Evolutionary conservation across 2,329 filamentous ascomycete species (phyloP).

Genomic region (Hawksworthiomyces lignivorus): DNA sequence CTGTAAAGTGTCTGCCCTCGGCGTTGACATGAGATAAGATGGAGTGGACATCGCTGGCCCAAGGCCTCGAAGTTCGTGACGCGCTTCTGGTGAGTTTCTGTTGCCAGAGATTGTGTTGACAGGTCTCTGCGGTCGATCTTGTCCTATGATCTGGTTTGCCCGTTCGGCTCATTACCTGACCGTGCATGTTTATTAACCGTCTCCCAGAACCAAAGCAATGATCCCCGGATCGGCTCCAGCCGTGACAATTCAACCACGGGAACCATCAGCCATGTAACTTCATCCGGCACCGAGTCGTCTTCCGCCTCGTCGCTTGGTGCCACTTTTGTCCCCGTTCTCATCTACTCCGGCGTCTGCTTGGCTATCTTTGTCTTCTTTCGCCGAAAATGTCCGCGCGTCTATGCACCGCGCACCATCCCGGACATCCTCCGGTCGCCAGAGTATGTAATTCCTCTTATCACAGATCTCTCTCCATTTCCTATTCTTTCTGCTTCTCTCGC

Average conservation of each 20-base stretch:
- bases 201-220: constrained; percentile 24
- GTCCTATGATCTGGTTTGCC: too few relatives aligned
- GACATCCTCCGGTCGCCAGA: constrained; percentile 37
- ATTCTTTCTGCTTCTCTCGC: too few relatives aligned
- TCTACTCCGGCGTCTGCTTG: constrained; percentile 42
- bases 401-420: constrained; percentile 46
- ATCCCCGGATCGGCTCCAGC: constrained; percentile 35
- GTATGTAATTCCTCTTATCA: constrained; percentile 47
- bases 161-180: too few relatives aligned
- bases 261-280: constrained; percentile 27
- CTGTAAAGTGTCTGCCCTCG: background rate
- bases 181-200: too few relatives aligned
- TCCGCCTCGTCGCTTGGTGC: constrained; percentile 35
- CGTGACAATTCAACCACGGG: constrained; percentile 32
- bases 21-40: constrained; percentile 11
- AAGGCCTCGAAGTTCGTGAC: constrained; percentile 7
- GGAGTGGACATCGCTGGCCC: constrained; percentile 10
- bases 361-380: constrained; percentile 43
- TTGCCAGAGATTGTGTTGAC: too few relatives aligned
- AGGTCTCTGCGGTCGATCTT: too few relatives aligned
- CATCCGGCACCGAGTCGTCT: constrained; percentile 29
- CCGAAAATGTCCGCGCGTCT: constrained; percentile 42
- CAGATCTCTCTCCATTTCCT: background rate
- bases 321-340: constrained; percentile 46
- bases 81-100: constrained; percentile 4